These are phyloP conservation scores for Musa itinerans DNA, from an alignment of 176 grass and related monocot species.

Conservation along the genomic window DNA sequence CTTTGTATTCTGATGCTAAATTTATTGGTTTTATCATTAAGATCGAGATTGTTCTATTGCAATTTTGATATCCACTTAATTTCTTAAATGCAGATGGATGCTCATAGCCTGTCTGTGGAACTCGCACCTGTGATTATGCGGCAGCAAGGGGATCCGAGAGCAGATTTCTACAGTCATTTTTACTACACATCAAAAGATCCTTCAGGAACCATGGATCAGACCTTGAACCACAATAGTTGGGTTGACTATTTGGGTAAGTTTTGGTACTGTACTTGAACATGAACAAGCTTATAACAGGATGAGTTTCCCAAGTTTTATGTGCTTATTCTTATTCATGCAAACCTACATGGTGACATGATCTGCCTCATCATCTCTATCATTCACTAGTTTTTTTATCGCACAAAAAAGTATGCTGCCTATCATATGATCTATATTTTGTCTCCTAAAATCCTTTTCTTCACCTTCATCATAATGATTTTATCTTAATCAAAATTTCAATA, in stretches of 20 bases:
- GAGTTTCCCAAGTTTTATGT: background rate
- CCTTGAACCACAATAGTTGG: slow-evolving; percentile 37
- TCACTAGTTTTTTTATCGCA: too few relatives aligned
- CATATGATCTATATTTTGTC: too few relatives aligned
- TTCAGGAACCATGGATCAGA: slow-evolving; percentile 48
- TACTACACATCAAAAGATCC: slow-evolving; percentile 59
- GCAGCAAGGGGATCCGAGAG: slow-evolving; percentile 70
- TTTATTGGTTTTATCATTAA: background rate
- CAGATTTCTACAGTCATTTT: slow-evolving; percentile 59
- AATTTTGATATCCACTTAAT: background rate
- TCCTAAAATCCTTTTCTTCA: too few relatives aligned
- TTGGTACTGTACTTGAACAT: background rate
- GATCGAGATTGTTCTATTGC: background rate
- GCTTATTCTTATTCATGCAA: background rate
- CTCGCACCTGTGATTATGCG: slow-evolving; percentile 84
- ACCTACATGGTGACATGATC: background rate
- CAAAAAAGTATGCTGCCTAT: too few relatives aligned
- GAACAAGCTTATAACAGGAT: background rate
- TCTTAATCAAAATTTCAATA: background rate
- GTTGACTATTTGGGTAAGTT: slow-evolving; percentile 28
- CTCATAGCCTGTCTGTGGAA: slow-evolving; percentile 82
- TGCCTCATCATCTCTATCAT: background rate
- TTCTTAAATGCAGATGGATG: slow-evolving; percentile 77
- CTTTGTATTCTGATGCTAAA: background rate
- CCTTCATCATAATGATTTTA: too few relatives aligned